Evolutionary conservation across 2,329 filamentous ascomycete species (phyloP), one percentile per base, ranked within the genome.

Genomic region (Hirsutella thompsonii): DNA sequence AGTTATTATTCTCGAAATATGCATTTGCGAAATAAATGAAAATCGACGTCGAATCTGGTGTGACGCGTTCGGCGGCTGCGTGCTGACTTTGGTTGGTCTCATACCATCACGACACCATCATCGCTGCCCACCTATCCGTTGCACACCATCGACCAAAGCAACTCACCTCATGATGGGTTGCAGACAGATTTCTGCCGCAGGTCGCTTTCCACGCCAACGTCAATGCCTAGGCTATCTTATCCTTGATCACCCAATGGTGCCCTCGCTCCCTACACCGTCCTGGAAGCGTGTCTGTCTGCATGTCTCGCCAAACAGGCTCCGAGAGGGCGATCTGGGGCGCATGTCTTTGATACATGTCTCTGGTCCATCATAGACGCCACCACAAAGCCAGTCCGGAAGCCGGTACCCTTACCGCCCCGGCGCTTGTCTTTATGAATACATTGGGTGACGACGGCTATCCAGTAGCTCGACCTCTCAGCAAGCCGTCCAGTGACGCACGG

Each of bases 291-390:
- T n/a, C 14, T 49, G 44, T 45, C 47, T 49, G 47, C 50, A 55
- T 63, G 61, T 64, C 60, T 63, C 51, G 57, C 51, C 56, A 46
- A 39, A 39, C 46, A 38, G 44, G 44, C 53, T 58, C 59, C 55
- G 53, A 62, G 49, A 61, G 60, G 58, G 36, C 55, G 45, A 58
- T 58, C 51, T 54, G 42, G 35, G 37, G 19, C 46, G 45, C 42
- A 42, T 50, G 51, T 51, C 46, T 52, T 45, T 49, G 42, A 44
- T 49, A 41, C 43, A 48, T 52, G 51, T 55, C 54, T 52, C 47
- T 32, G 35, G 40, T 38, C 34, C 30, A 41, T 37, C 30, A 34
- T 39, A 35, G 23, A 26, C 23, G 32, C 3, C 42, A 38, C 42
- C 44, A 44, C 38, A 14, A 9, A 29, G 20, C 36, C 6, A 16